phyloP scores from a whole-genome alignment of 2,329 filamentous ascomycete genomes.

The Xylaria sp. region DNA sequence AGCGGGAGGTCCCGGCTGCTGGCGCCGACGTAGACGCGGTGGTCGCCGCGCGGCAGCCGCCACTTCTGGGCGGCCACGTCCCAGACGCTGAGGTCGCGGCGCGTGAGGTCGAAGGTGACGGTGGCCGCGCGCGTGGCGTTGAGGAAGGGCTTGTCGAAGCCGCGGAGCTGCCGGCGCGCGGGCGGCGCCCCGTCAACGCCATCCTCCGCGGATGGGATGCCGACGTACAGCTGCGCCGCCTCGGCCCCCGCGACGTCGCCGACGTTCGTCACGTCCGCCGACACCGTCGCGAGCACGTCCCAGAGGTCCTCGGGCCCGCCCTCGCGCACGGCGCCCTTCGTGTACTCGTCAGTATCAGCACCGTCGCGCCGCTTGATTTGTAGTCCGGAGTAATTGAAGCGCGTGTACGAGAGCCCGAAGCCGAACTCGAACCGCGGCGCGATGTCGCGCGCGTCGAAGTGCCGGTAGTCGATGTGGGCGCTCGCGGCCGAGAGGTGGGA shows the following conservation, averaged over 20 bases:
- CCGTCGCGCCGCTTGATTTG: slow-evolving; percentile 36
- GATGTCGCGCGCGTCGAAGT: slow-evolving; percentile 53
- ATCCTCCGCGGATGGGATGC: slow-evolving; percentile 38
- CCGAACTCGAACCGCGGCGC: slow-evolving; percentile 58
- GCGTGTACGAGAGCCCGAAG: slow-evolving; percentile 60
- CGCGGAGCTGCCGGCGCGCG: slow-evolving; percentile 65
- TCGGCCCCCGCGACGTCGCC: slow-evolving; percentile 48
- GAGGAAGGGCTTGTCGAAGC: slow-evolving; percentile 64
- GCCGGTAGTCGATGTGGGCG: slow-evolving; percentile 56
- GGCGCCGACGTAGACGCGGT: slow-evolving; percentile 49
- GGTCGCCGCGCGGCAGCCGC: slow-evolving; percentile 52
- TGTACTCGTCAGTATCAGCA: slow-evolving; percentile 39
- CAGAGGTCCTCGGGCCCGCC: slow-evolving; percentile 53
- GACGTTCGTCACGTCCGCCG: slow-evolving; percentile 46
- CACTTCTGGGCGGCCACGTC: slow-evolving; percentile 64
- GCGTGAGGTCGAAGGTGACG: slow-evolving; percentile 56
- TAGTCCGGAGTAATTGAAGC: slow-evolving; percentile 52
- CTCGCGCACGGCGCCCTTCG: slow-evolving; percentile 43
- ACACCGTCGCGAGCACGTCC: slow-evolving; percentile 47
- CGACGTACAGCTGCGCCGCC: slow-evolving; percentile 53
- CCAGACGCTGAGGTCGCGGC: slow-evolving; percentile 70
- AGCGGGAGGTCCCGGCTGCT: slow-evolving; percentile 52
- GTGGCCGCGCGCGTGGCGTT: slow-evolving; percentile 47
- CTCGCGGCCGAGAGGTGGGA: slow-evolving; percentile 54
- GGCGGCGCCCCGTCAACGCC: slow-evolving; percentile 44